phyloP scores from a whole-genome alignment of 2,329 filamentous ascomycete species.

The Nannizziopsis barbatae region DNA sequence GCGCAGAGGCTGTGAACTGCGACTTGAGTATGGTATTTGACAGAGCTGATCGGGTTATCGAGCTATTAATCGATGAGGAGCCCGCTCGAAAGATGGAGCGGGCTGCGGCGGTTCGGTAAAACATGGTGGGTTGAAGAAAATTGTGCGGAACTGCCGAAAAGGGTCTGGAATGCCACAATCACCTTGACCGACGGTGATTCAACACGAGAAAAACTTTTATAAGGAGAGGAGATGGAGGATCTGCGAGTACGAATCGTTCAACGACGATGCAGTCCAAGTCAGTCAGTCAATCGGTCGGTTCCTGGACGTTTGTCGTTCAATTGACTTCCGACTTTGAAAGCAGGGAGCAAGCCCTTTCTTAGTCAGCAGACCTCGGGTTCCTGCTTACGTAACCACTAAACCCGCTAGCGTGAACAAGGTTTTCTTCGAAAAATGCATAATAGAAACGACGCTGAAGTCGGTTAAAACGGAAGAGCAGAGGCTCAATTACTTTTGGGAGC shows the following conservation, averaged over 20 bases:
- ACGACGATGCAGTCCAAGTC: not conserved
- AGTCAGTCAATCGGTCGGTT: not conserved
- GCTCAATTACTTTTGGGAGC: too few species aligned
- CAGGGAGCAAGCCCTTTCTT: too few species aligned
- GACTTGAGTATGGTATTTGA: constrained; percentile 35
- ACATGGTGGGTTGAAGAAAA: constrained; percentile 30
- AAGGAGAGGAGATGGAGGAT: constrained; percentile 4
- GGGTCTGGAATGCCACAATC: too few species aligned
- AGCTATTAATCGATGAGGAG: constrained; percentile 32
- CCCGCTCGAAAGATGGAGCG: constrained; percentile 37
- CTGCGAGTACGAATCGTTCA: not conserved
- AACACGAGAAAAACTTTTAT: not conserved
- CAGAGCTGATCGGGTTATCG: constrained; percentile 33
- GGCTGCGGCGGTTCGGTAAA: constrained; percentile 36
- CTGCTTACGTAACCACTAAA: too few species aligned
- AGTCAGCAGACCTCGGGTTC: too few species aligned
- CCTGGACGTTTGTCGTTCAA: not conserved
- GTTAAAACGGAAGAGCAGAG: too few species aligned
- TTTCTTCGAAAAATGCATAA: too few species aligned
- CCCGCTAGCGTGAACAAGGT: too few species aligned
- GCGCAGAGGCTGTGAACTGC: constrained; percentile 35
- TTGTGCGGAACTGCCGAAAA: constrained; percentile 4
- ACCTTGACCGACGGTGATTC: too few species aligned
- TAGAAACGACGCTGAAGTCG: too few species aligned
- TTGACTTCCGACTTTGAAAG: not conserved